A percentile compares a stretch with the other conserved stretches of the same genome.
These are phyloP conservation scores for Solioccasus polychromus DNA, from an alignment of 768 basidiomycete species.

Conservation along the genomic window DNA sequence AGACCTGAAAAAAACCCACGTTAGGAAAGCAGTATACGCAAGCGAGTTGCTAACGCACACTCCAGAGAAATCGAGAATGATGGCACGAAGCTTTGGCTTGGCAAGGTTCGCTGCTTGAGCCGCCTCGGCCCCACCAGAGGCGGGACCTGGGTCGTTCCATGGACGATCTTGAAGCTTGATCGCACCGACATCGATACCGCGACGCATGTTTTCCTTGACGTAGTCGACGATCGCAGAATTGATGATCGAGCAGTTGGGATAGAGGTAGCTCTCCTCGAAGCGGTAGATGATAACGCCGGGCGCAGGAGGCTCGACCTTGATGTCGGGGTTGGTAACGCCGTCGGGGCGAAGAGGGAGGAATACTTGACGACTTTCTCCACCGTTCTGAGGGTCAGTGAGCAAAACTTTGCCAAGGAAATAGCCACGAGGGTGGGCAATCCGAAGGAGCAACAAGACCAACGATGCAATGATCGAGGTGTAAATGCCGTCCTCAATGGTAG, in stretches of 20 bases:
- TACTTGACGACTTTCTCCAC: conserved; percentile 58
- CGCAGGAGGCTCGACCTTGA: conserved; percentile 73
- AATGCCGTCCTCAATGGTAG: conserved; percentile 91
- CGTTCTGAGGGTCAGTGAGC: conserved; percentile 41
- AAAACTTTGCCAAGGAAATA: conserved; percentile 87
- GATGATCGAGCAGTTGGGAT: conserved; percentile 69
- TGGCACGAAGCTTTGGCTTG: conserved; percentile 72
- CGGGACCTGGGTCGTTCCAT: conserved; percentile 92
- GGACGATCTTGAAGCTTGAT: conserved; percentile 70
- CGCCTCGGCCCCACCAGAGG: conserved; percentile 40
- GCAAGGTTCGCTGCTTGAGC: conserved; percentile 50
- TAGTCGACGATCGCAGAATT: conserved; percentile 77
- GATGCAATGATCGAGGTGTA: conserved; percentile 85
- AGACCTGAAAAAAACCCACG: conserved; percentile 42
- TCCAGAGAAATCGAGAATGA: conserved; percentile 88
- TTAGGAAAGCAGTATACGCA: not conserved
- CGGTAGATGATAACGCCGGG: conserved; percentile 91
- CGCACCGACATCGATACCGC: conserved; percentile 70
- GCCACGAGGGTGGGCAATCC: conserved; percentile 84
- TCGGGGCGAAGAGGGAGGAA: conserved; percentile 72
- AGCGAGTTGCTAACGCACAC: conserved; percentile 44
- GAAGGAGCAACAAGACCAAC: conserved; percentile 73
- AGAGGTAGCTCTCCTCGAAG: conserved; percentile 86
- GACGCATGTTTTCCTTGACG: conserved; percentile 72
- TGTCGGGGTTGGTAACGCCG: conserved; percentile 60